Conservation (phyloP, 2,329 filamentous ascomycete genomes). For the Botrytis tulipae region DNA sequence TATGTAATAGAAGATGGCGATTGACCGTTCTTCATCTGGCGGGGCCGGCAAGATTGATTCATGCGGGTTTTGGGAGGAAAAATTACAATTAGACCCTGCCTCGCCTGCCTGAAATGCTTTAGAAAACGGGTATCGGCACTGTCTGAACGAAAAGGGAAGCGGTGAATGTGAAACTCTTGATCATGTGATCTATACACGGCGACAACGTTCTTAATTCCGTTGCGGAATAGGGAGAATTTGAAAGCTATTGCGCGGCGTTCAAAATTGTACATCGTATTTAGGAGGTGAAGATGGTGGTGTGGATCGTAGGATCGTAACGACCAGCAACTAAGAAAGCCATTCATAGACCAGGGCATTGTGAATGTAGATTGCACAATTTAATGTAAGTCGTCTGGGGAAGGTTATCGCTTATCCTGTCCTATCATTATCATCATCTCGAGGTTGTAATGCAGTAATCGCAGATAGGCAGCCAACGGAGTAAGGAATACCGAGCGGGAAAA, state of each 20-base stretch:
- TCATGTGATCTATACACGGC: background rate
- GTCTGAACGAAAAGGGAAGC: background rate
- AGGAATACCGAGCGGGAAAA: background rate
- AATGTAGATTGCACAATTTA: background rate
- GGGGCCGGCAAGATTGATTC: background rate
- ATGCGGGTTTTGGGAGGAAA: background rate
- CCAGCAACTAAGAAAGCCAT: background rate
- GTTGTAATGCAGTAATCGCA: background rate
- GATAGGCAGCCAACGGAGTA: background rate
- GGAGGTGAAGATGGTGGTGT: background rate
- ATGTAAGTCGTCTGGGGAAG: background rate
- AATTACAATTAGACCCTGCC: background rate
- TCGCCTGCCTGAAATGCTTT: background rate
- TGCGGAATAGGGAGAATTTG: background rate
- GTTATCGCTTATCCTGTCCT: background rate
- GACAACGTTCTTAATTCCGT: slow-evolving; percentile 6
- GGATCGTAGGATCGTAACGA: slow-evolving; percentile 2
- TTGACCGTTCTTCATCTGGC: slow-evolving; percentile 1
- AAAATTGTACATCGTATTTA: background rate
- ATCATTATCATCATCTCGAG: background rate
- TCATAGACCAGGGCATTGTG: background rate
- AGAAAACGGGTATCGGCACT: slow-evolving; percentile 13
- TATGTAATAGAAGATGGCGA: slow-evolving; percentile 7
- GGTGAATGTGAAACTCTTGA: background rate
- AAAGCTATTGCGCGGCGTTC: background rate